These are phyloP conservation scores for Vigna unguiculata DNA, from an alignment of 306 rosid genomes.

Conservation along the genomic window DNA sequence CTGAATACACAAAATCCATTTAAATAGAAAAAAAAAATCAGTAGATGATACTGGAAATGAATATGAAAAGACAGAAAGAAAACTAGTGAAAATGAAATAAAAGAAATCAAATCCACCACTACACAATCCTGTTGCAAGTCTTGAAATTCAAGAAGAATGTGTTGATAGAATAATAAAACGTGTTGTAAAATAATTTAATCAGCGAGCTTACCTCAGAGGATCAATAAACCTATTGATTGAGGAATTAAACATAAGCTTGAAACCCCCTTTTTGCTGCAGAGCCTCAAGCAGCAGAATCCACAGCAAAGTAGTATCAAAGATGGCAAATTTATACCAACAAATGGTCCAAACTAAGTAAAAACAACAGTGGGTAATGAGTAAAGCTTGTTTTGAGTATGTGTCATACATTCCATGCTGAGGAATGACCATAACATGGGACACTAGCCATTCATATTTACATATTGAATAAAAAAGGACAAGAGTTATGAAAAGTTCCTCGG, in stretches of 20 bases:
- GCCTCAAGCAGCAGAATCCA: not conserved
- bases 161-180: not conserved
- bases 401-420: not conserved
- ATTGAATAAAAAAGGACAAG: slow-evolving; percentile 52
- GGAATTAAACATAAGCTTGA: too few species aligned
- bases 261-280: not conserved
- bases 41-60: not conserved
- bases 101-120: not conserved
- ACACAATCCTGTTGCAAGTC: not conserved
- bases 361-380: not conserved
- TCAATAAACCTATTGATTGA: not conserved
- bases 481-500: slow-evolving; percentile 60
- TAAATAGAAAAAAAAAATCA: not conserved
- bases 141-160: not conserved
- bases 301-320: not conserved
- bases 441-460: slow-evolving; percentile 52
- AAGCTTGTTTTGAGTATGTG: slow-evolving; percentile 18
- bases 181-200: not conserved
- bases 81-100: not conserved
- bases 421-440: slow-evolving; percentile 39
- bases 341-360: not conserved
- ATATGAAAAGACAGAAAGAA: not conserved
- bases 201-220: not conserved
- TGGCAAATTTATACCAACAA: not conserved
- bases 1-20: not conserved